phyloP scores from a whole-genome alignment of 2,329 filamentous ascomycete species.

The Tolypocladium tundrense region DNA sequence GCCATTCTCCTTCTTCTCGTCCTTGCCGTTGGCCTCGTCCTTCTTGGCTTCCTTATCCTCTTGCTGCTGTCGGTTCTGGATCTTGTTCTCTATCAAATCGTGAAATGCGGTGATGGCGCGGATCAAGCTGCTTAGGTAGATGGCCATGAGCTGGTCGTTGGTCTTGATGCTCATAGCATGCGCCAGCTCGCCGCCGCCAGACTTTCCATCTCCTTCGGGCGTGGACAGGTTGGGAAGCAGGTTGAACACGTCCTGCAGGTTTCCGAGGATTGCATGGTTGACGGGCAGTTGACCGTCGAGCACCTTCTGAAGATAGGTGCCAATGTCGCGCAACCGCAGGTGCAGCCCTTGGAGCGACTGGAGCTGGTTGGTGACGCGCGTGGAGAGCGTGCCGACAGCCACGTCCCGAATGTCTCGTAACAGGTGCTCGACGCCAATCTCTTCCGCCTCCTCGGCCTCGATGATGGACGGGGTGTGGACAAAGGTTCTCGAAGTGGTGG shows the following conservation, averaged over 20 bases:
- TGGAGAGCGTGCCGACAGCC: slow-evolving; percentile 90
- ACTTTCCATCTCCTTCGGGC: slow-evolving; percentile 56
- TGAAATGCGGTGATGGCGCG: slow-evolving; percentile 98
- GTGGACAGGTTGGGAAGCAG: slow-evolving; percentile 91
- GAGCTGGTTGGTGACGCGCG: slow-evolving; percentile 92
- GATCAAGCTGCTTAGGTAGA: slow-evolving; percentile 94
- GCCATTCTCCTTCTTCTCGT: slow-evolving; percentile 45
- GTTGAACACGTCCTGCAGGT: slow-evolving; percentile 99
- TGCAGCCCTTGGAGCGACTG: slow-evolving; percentile 96
- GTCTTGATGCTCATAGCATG: slow-evolving; percentile 98
- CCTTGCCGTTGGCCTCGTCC: slow-evolving; percentile 51
- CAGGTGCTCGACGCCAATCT: slow-evolving; percentile 96
- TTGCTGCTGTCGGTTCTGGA: slow-evolving; percentile 94
- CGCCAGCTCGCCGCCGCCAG: slow-evolving; percentile 73
- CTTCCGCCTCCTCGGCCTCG: slow-evolving; percentile 96
- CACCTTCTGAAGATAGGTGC: slow-evolving; percentile 90
- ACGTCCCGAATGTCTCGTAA: slow-evolving; percentile 97
- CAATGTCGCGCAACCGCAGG: slow-evolving; percentile 88
- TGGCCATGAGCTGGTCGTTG: slow-evolving; percentile 97
- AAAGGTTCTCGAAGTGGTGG: slow-evolving; percentile 92
- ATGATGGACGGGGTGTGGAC: slow-evolving; percentile 98
- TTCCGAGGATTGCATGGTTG: slow-evolving; percentile 94
- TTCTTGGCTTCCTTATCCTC: slow-evolving; percentile 91
- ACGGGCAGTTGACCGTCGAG: slow-evolving; percentile 85
- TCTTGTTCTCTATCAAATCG: slow-evolving; percentile 99